A percentile compares a stretch with the other conserved stretches of the same genome.
These are phyloP conservation scores for Cunninghamia lanceolata DNA, from an alignment of 75 land plant species.

Conservation along the genomic window DNA sequence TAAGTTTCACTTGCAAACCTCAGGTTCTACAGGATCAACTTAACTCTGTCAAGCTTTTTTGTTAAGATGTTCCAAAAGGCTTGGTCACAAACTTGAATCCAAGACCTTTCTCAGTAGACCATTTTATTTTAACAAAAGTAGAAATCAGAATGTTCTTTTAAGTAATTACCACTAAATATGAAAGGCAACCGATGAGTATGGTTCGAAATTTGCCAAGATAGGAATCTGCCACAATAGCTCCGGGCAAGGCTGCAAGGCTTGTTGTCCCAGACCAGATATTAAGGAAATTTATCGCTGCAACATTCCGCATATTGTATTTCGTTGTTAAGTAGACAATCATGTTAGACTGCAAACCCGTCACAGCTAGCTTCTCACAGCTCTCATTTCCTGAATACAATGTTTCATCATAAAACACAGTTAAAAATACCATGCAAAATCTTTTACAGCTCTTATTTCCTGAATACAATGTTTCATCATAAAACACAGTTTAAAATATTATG, in stretches of 20 bases:
- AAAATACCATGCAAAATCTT: no score
- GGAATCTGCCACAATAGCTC: constrained; percentile 70
- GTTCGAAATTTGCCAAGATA: constrained; percentile 58
- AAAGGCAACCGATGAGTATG: constrained; percentile 34
- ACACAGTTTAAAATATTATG: no score
- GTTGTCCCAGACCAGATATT: constrained; percentile 58
- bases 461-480: no score
- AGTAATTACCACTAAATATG: constrained; percentile 30
- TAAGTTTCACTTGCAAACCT: no score
- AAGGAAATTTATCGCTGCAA: constrained; percentile 44
- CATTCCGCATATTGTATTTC: constrained; percentile 43
- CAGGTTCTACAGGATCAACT: background rate
- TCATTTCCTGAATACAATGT: constrained; percentile 42
- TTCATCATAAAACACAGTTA: no score
- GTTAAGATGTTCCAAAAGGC: background rate
- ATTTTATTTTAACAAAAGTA: background rate
- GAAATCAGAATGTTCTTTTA: background rate
- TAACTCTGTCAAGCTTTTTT: constrained; percentile 18
- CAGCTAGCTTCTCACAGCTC: constrained; percentile 63
- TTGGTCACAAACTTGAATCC: constrained; percentile 12
- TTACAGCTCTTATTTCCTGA: no score
- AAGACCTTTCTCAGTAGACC: background rate
- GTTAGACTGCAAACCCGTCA: constrained; percentile 41
- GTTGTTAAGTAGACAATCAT: constrained; percentile 46
- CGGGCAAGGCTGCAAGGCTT: constrained; percentile 51